Conservation (phyloP, 1,284 basidiomycete species). For the Melanopsichium pennsylvanicum region DNA sequence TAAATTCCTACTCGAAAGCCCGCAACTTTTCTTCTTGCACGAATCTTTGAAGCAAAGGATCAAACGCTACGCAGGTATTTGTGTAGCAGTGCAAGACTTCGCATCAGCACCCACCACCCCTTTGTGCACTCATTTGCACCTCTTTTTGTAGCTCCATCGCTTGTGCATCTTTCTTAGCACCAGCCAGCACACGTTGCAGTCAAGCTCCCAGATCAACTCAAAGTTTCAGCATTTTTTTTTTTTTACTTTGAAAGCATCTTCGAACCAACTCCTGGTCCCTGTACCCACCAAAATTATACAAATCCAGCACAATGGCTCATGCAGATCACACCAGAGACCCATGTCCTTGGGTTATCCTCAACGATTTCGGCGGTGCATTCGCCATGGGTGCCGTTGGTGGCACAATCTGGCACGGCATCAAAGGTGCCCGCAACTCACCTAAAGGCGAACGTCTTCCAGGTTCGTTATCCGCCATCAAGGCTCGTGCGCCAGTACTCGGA, state of each 20-base stretch:
- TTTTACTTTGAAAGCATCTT: not conserved
- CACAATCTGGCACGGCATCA: slow-evolving; percentile 98
- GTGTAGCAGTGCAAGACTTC: no score
- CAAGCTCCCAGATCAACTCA: no score
- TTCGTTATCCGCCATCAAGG: slow-evolving; percentile 95
- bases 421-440: slow-evolving; percentile 95
- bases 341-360: slow-evolving; percentile 96
- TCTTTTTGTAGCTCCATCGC: no score
- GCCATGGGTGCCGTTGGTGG: slow-evolving; percentile 95
- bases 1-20: no score
- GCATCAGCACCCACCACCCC: no score
- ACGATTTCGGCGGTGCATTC: slow-evolving; percentile 92
- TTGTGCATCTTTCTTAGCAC: not conserved
- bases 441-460: slow-evolving; percentile 91
- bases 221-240: not conserved
- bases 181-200: no score
- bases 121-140: no score
- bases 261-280: not conserved
- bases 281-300: not conserved
- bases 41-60: no score
- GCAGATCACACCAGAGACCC: slow-evolving; percentile 62
- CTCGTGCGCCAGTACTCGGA: slow-evolving; percentile 94
- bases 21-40: no score
- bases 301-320: slow-evolving; percentile 26
- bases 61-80: no score